Evolutionary conservation across 176 grass and related monocot genomes (phyloP).

Genomic region (Cocos nucifera): DNA sequence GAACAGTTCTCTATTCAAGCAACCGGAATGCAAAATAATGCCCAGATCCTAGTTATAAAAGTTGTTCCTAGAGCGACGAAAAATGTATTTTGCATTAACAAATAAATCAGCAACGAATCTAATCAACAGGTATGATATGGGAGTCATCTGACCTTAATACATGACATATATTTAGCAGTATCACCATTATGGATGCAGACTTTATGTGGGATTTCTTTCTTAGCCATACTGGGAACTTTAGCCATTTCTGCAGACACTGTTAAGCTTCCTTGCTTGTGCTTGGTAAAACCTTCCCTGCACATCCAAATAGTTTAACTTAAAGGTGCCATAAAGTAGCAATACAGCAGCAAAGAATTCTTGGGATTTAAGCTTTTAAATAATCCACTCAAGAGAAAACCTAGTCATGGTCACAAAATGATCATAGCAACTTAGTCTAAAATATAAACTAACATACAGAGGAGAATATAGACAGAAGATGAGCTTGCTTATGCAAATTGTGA

Average conservation of each 20-base stretch:
- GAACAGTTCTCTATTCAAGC: no score
- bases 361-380: no score
- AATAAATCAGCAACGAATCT: neutral
- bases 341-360: no score
- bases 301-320: conserved; percentile 9
- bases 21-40: no score
- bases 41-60: no score
- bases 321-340: no score
- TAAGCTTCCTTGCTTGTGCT: conserved; percentile 26
- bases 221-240: conserved; percentile 2
- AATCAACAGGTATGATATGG: neutral
- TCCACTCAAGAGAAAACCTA: no score
- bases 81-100: neutral
- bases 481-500: no score
- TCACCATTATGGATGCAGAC: conserved; percentile 16
- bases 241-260: conserved; percentile 2
- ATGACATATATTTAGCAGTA: conserved; percentile 54
- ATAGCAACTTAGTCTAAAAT: no score
- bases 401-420: no score
- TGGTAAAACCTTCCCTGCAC: conserved; percentile 33
- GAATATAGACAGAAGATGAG: no score
- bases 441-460: no score
- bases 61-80: neutral
- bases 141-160: conserved; percentile 42
- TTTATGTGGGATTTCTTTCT: conserved; percentile 12